These are phyloP conservation scores for Astrothelium subdiscretum DNA, from an alignment of 495 filamentous ascomycete species.

Conservation along the genomic window DNA sequence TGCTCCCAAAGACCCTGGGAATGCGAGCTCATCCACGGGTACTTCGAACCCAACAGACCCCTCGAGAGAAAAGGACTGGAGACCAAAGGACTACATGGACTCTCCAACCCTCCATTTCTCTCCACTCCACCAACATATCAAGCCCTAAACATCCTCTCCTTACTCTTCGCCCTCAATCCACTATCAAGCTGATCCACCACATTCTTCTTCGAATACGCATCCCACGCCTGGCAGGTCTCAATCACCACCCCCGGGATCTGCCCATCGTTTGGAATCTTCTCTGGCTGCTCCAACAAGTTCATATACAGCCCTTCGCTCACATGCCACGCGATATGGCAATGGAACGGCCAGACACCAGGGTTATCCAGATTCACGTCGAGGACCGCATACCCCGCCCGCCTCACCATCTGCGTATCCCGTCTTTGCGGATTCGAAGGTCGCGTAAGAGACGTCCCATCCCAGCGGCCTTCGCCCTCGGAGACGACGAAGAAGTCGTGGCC, in stretches of 20 bases:
- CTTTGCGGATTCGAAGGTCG: neutral
- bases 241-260: slow-evolving; percentile 36
- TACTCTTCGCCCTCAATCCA: neutral
- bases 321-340: slow-evolving; percentile 33
- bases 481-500: slow-evolving; percentile 1
- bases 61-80: too few relatives aligned
- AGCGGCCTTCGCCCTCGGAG: neutral
- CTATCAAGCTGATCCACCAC: slow-evolving; percentile 44
- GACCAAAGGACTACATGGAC: too few relatives aligned
- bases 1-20: too few relatives aligned
- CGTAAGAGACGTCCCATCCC: neutral
- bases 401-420: too few relatives aligned
- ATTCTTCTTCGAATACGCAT: slow-evolving; percentile 31
- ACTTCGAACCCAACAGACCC: too few relatives aligned
- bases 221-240: slow-evolving; percentile 26
- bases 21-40: too few relatives aligned
- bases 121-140: too few relatives aligned
- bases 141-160: neutral
- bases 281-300: slow-evolving; percentile 36
- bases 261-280: slow-evolving; percentile 26
- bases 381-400: neutral
- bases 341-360: slow-evolving; percentile 6
- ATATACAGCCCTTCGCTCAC: slow-evolving; percentile 42
- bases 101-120: neutral
- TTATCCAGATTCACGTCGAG: neutral